Evolutionary conservation across 2,329 filamentous ascomycete species (phyloP), one percentile per base, ranked within the genome.

Genomic region (Tolypocladium amazonense): DNA sequence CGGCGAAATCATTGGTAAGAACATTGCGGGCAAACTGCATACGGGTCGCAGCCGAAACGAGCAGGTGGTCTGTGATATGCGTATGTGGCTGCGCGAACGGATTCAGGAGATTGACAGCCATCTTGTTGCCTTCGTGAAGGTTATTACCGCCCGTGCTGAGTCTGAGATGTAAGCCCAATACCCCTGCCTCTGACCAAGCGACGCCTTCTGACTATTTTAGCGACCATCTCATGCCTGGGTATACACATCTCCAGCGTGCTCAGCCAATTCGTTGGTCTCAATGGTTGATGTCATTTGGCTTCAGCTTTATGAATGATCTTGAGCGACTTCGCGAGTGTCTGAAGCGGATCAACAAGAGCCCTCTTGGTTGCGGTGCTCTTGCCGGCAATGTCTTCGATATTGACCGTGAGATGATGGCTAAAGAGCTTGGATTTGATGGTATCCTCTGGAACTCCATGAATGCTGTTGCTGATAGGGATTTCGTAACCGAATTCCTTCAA

Each of bases 1-100:
- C 2, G 88, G 89, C 57, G 92, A 96, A 77, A 82, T 96, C 63
- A 92, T 96, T 63, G 90, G 92, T 68, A 92, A 89, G 73, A 84
- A 92, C 33, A 86, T 89, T 60, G 90, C 88, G 0, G 91, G 92
- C 30, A 96, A 96, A 78, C 83, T 96, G 60, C 92, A 96, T 75
- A 96, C 92, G 3, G 88, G 88, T 52, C 87, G 92, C 58, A 92
- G 88, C 72, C 84, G 92, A 66, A 96, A 96, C 70, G 92, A 97
- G 75, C 92, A 96, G 76, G 86, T 96, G 60, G 91, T 87, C 56
- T 92, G 88, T 27, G 91, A 96, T 69, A 93, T 96, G 89, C 87
- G 91, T 62, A 79, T 96, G 72, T 97, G 91, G 91, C 76, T 96
- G 63, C 82, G 90, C 52, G 87, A 92, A 64, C 82, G 88, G 76